phyloP scores from a whole-genome alignment of 371 early-diverging fungal genomes.

The Fennellomyces sp. region DNA sequence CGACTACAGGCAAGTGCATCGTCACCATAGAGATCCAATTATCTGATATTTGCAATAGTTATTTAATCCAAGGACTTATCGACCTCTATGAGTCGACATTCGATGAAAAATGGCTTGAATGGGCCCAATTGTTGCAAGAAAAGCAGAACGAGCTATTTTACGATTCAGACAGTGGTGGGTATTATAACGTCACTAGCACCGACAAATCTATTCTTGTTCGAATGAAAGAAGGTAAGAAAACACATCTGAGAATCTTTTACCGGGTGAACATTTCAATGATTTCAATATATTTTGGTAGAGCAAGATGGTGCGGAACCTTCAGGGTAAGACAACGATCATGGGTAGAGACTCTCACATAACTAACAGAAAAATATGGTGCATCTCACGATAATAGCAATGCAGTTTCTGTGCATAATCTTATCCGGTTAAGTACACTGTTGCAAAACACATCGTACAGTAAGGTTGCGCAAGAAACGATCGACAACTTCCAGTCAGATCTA shows the following conservation, averaged over 20 bases:
- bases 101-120: constrained; percentile 58
- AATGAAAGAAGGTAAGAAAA: constrained; percentile 59
- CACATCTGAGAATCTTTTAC: neutral
- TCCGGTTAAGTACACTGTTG: constrained; percentile 38
- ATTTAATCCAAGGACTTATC: constrained; percentile 52
- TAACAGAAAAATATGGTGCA: too few species aligned
- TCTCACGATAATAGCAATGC: constrained; percentile 31
- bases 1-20: constrained; percentile 56
- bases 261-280: neutral
- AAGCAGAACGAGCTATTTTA: constrained; percentile 62
- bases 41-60: constrained; percentile 11
- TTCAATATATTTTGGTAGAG: constrained; percentile 38
- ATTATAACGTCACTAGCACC: constrained; percentile 47
- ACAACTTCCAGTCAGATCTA: constrained; percentile 30
- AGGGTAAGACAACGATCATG: constrained; percentile 26
- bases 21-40: neutral
- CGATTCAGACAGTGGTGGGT: constrained; percentile 57
- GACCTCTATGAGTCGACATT: constrained; percentile 62
- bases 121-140: constrained; percentile 61
- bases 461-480: constrained; percentile 37
- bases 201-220: constrained; percentile 55
- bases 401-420: constrained; percentile 43
- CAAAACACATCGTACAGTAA: constrained; percentile 21
- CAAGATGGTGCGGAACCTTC: constrained; percentile 75
- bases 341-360: neutral